Evolutionary conservation across 2,329 filamentous ascomycete genomes (phyloP).

Genomic region (Triangularia setosa): DNA sequence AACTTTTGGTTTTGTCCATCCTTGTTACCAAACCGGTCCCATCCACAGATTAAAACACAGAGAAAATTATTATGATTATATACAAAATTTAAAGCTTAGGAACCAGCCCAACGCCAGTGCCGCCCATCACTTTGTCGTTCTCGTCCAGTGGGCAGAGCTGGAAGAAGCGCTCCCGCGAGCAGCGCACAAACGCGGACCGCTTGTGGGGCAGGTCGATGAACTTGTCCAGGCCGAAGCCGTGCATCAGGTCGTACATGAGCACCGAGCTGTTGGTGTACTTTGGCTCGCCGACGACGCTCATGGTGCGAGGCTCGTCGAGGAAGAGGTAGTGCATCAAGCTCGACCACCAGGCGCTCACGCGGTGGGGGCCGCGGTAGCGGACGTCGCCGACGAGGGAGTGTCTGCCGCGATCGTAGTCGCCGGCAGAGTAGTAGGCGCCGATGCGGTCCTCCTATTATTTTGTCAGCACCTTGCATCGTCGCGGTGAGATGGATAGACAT

Average conservation of each 20-base stretch:
- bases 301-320: conserved; percentile 57
- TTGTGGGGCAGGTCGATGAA: conserved; percentile 71
- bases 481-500: conserved; percentile 14
- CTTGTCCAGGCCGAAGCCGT: conserved; percentile 69
- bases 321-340: conserved; percentile 61
- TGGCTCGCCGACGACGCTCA: conserved; percentile 63
- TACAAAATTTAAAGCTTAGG: conserved; percentile 45
- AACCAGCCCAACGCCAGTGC: conserved; percentile 49
- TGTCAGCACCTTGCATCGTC: background rate
- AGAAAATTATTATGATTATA: background rate
- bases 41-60: background rate
- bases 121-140: conserved; percentile 53
- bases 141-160: conserved; percentile 59
- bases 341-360: conserved; percentile 59
- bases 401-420: conserved; percentile 55
- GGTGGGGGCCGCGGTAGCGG: conserved; percentile 56
- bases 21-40: background rate
- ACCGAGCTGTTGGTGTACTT: conserved; percentile 67
- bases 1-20: background rate
- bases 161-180: conserved; percentile 65
- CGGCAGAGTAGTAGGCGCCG: conserved; percentile 52
- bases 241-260: conserved; percentile 69
- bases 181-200: conserved; percentile 63
- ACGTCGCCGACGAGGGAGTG: conserved; percentile 58
- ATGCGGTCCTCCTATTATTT: conserved; percentile 48